Percentiles rank a stretch among this genome's conserved stretches.
Conservation (phyloP, 2,329 filamentous ascomycete genomes). For the Colletotrichum sp. region DNA sequence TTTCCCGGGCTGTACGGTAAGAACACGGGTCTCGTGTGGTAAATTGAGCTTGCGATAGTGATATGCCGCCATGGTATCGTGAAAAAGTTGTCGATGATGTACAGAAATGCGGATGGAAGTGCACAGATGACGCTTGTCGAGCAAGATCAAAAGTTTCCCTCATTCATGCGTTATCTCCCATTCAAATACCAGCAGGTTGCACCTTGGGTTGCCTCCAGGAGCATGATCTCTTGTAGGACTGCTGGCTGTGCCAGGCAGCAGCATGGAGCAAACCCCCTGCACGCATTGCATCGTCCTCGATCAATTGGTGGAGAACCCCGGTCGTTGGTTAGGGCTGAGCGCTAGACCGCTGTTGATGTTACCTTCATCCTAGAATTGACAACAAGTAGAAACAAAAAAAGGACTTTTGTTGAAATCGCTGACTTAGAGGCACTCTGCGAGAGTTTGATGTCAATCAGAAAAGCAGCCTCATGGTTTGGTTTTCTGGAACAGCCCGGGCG, state of each 20-base stretch:
- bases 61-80: not conserved
- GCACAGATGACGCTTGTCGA: not conserved
- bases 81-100: not conserved
- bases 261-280: not conserved
- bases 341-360: not conserved
- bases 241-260: not conserved
- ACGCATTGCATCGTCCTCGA: no score
- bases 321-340: not conserved
- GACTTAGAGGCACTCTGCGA: no score
- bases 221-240: not conserved
- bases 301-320: not conserved
- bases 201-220: not conserved
- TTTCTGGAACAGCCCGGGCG: no score
- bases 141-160: rapidly evolving
- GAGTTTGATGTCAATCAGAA: no score
- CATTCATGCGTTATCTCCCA: rapidly evolving
- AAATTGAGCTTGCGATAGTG: conserved; percentile 1
- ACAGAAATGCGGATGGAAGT: not conserved
- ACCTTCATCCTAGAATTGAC: not conserved
- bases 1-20: not conserved
- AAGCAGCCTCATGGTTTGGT: no score
- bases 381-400: not conserved
- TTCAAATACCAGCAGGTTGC: not conserved
- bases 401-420: no score
- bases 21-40: conserved; percentile 12